A percentile compares a stretch with the other conserved stretches of the same genome.
Conservation (phyloP, 257 asterid species). For the Solanum chaucha region DNA sequence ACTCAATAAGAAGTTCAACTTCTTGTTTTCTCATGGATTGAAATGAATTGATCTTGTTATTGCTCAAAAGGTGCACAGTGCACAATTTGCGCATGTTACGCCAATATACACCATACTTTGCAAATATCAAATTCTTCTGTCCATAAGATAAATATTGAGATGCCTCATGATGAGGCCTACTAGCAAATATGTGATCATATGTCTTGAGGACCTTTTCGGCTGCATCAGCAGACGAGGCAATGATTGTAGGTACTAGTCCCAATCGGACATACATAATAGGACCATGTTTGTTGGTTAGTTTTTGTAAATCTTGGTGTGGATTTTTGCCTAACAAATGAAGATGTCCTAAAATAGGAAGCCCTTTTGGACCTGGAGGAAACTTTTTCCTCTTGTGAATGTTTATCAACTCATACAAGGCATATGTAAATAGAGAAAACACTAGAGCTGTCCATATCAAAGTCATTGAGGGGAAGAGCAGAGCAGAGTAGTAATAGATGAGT, state of each 20-base stretch:
- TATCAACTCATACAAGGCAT: neutral
- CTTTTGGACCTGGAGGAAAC: neutral
- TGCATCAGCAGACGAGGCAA: neutral
- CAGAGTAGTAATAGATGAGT: neutral
- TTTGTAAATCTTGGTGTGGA: neutral
- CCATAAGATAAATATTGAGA: neutral
- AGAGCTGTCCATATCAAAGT: neutral
- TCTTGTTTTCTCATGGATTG: neutral
- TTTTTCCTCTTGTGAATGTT: neutral
- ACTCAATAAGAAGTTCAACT: neutral
- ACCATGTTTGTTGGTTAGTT: neutral
- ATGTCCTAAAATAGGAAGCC: neutral
- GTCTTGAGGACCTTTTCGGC: neutral
- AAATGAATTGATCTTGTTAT: neutral
- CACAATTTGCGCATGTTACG: neutral
- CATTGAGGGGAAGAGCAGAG: neutral
- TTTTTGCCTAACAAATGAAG: neutral
- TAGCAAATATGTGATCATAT: neutral
- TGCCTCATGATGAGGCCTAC: neutral
- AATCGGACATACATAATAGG: neutral
- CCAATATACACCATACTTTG: neutral
- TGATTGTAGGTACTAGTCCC: neutral
- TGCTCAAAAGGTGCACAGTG: neutral
- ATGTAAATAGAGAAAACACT: neutral
- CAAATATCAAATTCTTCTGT: neutral